Evolutionary conservation across 441 rosid genomes (phyloP).

Genomic region (Gossypium davidsonii): DNA sequence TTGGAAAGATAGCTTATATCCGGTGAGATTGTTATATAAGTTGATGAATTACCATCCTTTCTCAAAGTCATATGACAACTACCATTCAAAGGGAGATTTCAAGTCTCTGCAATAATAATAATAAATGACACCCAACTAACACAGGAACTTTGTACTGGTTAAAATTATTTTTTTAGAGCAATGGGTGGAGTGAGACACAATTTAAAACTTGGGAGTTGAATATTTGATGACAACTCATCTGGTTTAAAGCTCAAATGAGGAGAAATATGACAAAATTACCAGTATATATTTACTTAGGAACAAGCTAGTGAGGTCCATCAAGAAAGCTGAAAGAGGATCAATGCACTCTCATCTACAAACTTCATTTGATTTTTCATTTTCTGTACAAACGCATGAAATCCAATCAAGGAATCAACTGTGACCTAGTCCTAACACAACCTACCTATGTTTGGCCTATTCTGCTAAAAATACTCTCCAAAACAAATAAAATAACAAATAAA

Average conservation of each 20-base stretch:
- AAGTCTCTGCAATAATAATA: neutral
- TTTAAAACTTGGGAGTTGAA: too few species aligned
- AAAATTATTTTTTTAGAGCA: neutral
- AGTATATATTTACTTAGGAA: too few species aligned
- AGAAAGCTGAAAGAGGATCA: too few species aligned
- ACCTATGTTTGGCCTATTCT: neutral
- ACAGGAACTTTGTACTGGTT: neutral
- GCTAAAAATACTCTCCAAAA: neutral
- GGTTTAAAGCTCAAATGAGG: too few species aligned
- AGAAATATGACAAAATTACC: too few species aligned
- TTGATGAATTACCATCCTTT: constrained; percentile 9
- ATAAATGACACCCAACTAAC: constrained; percentile 11
- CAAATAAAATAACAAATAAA: neutral
- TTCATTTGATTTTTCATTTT: neutral
- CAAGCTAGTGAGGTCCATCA: too few species aligned
- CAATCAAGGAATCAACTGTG: neutral
- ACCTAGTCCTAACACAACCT: neutral
- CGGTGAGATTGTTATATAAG: neutral
- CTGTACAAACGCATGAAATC: constrained; percentile 14
- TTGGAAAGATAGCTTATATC: constrained; percentile 3
- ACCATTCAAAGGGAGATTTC: constrained; percentile 39
- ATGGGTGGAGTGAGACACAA: neutral
- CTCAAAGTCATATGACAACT: constrained; percentile 30
- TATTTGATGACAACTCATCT: too few species aligned
- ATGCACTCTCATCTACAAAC: neutral